A percentile compares a stretch with the other conserved stretches of the same genome.
These are phyloP conservation scores for Echria macrotheca DNA, from an alignment of 495 filamentous ascomycete genomes.

Conservation along the genomic window DNA sequence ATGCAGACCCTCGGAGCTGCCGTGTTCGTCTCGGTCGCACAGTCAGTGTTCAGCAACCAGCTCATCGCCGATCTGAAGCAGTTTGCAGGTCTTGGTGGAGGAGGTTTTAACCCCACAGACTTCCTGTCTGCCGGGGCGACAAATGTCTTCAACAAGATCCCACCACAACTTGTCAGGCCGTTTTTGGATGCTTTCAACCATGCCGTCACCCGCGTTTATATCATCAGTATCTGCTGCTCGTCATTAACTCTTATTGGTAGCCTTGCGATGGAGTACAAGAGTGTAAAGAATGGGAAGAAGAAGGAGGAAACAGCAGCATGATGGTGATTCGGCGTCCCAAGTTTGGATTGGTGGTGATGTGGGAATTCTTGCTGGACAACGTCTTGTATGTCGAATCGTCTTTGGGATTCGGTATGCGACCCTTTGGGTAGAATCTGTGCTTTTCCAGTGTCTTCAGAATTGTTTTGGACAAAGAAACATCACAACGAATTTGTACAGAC, in stretches of 20 bases:
- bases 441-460: too few relatives aligned
- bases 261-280: constrained; percentile 4
- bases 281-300: not conserved
- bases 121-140: not conserved
- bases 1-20: constrained; percentile 53
- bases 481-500: too few relatives aligned
- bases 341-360: too few relatives aligned
- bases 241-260: constrained; percentile 1
- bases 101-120: not conserved
- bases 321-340: too few relatives aligned
- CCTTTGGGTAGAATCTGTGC: too few relatives aligned
- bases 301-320: not conserved
- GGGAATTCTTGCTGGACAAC: too few relatives aligned
- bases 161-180: not conserved
- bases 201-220: constrained; percentile 1
- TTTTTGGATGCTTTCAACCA: constrained; percentile 1
- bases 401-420: too few relatives aligned
- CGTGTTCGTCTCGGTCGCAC: constrained; percentile 52
- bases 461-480: too few relatives aligned
- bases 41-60: constrained; percentile 50
- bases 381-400: too few relatives aligned
- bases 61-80: constrained; percentile 27
- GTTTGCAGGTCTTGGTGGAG: not conserved
- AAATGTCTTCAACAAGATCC: not conserved
- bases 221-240: not conserved